Evolutionary conservation across 495 filamentous ascomycete species (phyloP).

Genomic region (Penicillium turbatum): DNA sequence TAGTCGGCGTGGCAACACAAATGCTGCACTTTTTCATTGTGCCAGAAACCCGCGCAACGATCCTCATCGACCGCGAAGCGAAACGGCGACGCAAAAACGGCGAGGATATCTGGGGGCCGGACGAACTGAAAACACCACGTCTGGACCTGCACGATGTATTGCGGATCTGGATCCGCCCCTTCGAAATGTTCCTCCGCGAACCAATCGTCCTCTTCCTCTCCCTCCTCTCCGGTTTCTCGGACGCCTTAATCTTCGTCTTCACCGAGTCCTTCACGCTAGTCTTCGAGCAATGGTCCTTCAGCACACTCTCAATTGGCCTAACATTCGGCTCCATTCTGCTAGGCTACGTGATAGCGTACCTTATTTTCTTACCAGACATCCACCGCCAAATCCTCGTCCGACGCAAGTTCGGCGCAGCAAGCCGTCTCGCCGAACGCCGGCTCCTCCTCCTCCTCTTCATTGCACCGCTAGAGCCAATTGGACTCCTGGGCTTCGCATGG

Average conservation of each 20-base stretch:
- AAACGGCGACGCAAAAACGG: constrained; percentile 57
- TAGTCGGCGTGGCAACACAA: constrained; percentile 64
- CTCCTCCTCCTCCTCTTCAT: constrained; percentile 56
- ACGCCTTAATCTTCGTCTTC: constrained; percentile 79
- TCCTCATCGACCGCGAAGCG: constrained; percentile 63
- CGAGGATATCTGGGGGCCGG: constrained; percentile 60
- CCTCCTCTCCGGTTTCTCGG: constrained; percentile 69
- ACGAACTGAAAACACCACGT: constrained; percentile 51
- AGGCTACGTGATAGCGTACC: constrained; percentile 62
- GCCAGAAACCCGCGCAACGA: constrained; percentile 63
- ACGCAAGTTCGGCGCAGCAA: constrained; percentile 44
- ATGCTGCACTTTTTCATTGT: constrained; percentile 62
- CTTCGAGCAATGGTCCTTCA: constrained; percentile 61
- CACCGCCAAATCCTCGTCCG: constrained; percentile 44
- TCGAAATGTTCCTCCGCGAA: constrained; percentile 74
- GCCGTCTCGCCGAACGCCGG: constrained; percentile 54
- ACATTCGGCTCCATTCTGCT: constrained; percentile 61
- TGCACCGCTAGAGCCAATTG: constrained; percentile 62
- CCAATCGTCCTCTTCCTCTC: constrained; percentile 71
- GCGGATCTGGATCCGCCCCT: constrained; percentile 63
- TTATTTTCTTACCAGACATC: constrained; percentile 61
- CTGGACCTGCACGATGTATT: constrained; percentile 53
- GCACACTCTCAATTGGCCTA: constrained; percentile 50
- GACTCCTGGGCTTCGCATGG: constrained; percentile 66
- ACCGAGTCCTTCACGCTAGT: constrained; percentile 64